Base-by-base conservation (phyloP, 345 rosid species). In the Brassica juncea region DNA sequence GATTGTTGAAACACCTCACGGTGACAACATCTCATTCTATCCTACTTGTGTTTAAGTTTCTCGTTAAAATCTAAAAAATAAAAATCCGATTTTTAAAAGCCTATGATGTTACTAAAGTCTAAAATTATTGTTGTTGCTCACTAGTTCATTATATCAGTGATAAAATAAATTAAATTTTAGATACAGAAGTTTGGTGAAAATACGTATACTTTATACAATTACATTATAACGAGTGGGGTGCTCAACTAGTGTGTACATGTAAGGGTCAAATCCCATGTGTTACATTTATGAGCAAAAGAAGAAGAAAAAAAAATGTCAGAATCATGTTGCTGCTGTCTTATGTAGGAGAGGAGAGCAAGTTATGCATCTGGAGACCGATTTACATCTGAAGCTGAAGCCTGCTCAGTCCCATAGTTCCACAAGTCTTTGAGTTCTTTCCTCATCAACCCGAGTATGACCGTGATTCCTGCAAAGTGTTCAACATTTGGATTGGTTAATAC, bases 391-490 rank as follows among this genome's bases (percentile, higher is more conserved):
- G 54, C 67, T 64, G 83, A 64, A 75, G 72, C 62, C 67, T 74
- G 71, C 71, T n/a, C 84, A 1, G 80, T 37, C 31, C 89, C 84
- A 58, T 85, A 88, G 79, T 74, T 80, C 96, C 93, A 89, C 37
- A 94, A 89, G 71, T 68, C 80, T 75, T 75, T 86, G 25, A 94
- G 57, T 80, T 94, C 97, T 75, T 86, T 85, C 83, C 99, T 89
- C 58, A 80, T 47, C 81, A 84, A 39, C 55, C 89, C 93, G 72
- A 94, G 83, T 31, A 86, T 11, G 21, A 94, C 83, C 23, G 87
- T 75, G 52, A 88, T 67, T 52, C 97, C 97, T 94, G 82, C 59
- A 57, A 71, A 5, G 71, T 21, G 30, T 66, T 35, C 28, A 21
- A 1, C 28, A 63, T 21, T 15, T 76, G 15, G 47, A n/a, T 65